These are phyloP conservation scores for Persicaria maculosa DNA, from an alignment of 148 eudicot species.

Conservation along the genomic window DNA sequence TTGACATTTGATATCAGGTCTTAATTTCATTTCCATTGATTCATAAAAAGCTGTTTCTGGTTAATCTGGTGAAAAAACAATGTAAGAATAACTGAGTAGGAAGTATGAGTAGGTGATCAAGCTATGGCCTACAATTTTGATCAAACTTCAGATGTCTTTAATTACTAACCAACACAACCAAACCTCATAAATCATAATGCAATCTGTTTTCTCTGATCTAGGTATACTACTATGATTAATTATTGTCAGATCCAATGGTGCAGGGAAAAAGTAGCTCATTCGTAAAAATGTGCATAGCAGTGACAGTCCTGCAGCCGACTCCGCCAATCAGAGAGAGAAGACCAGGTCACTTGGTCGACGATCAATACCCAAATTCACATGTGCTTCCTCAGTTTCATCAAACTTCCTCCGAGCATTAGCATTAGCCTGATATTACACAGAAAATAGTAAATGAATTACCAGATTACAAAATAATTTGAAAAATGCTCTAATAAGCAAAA, in stretches of 20 bases:
- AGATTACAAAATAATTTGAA: background rate
- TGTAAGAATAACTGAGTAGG: background rate
- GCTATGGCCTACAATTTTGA: background rate
- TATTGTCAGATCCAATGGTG: no score
- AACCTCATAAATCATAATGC: background rate
- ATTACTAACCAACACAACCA: background rate
- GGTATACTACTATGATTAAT: background rate
- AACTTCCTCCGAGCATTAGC: conserved; percentile 66
- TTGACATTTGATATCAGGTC: background rate
- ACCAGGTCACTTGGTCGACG: no score
- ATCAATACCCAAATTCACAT: no score
- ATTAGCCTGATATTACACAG: conserved; percentile 57
- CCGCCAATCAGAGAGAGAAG: background rate
- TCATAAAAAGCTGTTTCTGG: background rate
- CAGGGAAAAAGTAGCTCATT: no score
- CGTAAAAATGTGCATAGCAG: background rate
- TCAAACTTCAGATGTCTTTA: background rate
- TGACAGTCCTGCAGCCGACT: background rate
- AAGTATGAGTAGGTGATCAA: background rate
- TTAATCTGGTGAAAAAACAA: background rate
- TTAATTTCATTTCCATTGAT: background rate
- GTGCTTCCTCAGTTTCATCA: conserved; percentile 38
- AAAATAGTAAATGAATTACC: background rate
- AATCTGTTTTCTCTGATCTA: background rate
- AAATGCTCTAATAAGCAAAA: background rate